phyloP scores from a whole-genome alignment of 2,329 filamentous ascomycete genomes.

The Amauroascus niger region DNA sequence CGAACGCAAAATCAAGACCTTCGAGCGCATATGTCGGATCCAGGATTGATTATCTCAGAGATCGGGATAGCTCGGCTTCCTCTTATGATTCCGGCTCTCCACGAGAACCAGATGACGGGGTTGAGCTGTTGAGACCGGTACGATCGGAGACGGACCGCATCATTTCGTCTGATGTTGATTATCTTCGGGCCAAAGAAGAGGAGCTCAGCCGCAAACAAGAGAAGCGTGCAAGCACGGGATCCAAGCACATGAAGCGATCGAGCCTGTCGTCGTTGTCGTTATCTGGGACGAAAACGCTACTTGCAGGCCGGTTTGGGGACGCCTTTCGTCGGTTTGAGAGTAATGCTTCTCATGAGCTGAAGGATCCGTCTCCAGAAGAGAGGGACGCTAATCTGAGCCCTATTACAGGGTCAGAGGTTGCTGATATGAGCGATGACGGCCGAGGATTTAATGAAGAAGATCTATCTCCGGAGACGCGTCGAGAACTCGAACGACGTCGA shows the following conservation, averaged over 20 bases:
- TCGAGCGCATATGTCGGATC: constrained; percentile 74
- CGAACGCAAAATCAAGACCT: constrained; percentile 60
- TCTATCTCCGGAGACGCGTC: constrained; percentile 74
- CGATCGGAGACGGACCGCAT: constrained; percentile 37
- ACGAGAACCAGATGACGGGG: constrained; percentile 29
- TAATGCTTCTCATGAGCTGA: constrained; percentile 29
- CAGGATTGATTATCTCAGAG: constrained; percentile 71
- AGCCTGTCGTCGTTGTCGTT: constrained; percentile 61
- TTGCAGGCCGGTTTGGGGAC: constrained; percentile 85
- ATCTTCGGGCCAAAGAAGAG: constrained; percentile 64
- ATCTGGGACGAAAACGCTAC: constrained; percentile 65
- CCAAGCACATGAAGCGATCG: constrained; percentile 59
- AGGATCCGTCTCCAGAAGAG: constrained; percentile 36
- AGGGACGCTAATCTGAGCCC: constrained; percentile 49
- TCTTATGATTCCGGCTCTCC: constrained; percentile 27
- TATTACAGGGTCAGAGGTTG: constrained; percentile 66
- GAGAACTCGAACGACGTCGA: constrained; percentile 74
- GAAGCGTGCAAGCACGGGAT: constrained; percentile 47
- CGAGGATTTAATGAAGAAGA: constrained; percentile 55
- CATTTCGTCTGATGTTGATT: constrained; percentile 73
- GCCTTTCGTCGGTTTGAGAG: constrained; percentile 87
- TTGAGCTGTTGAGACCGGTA: constrained; percentile 27
- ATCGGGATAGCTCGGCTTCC: constrained; percentile 53
- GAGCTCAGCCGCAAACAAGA: constrained; percentile 50
- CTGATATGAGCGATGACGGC: constrained; percentile 58